Evolutionary conservation across 2,329 filamentous ascomycete species (phyloP).

Genomic region (Leptographium radiaticola): DNA sequence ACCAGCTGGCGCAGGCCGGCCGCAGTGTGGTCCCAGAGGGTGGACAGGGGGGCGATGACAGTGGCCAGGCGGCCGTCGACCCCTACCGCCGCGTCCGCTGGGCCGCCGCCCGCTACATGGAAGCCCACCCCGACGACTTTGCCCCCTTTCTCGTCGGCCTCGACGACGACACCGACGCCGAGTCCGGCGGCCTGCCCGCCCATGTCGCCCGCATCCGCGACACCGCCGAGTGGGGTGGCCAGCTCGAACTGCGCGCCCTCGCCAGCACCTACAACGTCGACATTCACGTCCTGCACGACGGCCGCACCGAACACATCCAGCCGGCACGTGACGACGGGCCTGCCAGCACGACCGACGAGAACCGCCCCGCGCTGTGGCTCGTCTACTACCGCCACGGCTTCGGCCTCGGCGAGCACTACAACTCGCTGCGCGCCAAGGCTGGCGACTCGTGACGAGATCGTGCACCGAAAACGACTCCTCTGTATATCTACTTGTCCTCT

Average conservation of each 20-base stretch:
- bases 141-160: conserved; percentile 44
- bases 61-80: background rate
- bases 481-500: background rate
- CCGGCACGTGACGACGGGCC: conserved; percentile 25
- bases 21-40: conserved; percentile 24
- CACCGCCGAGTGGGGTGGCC: conserved; percentile 92
- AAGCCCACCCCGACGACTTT: conserved; percentile 64
- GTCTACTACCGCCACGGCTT: conserved; percentile 93
- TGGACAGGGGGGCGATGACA: no score
- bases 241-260: conserved; percentile 78
- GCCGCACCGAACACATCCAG: conserved; percentile 63
- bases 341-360: conserved; percentile 16
- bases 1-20: conserved; percentile 52
- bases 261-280: conserved; percentile 67
- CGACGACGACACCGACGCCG: conserved; percentile 10
- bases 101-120: conserved; percentile 67
- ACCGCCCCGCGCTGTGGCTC: conserved; percentile 59
- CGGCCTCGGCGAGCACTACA: conserved; percentile 94
- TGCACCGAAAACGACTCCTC: background rate
- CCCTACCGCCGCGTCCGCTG: conserved; percentile 37
- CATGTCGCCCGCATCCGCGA: conserved; percentile 69
- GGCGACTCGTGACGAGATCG: background rate
- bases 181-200: conserved; percentile 63
- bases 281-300: conserved; percentile 79
- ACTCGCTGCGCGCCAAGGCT: conserved; percentile 53